Base-by-base conservation (phyloP, 2,329 filamentous ascomycete genomes). In the Ophiocordyceps camponoti-floridani region DNA sequence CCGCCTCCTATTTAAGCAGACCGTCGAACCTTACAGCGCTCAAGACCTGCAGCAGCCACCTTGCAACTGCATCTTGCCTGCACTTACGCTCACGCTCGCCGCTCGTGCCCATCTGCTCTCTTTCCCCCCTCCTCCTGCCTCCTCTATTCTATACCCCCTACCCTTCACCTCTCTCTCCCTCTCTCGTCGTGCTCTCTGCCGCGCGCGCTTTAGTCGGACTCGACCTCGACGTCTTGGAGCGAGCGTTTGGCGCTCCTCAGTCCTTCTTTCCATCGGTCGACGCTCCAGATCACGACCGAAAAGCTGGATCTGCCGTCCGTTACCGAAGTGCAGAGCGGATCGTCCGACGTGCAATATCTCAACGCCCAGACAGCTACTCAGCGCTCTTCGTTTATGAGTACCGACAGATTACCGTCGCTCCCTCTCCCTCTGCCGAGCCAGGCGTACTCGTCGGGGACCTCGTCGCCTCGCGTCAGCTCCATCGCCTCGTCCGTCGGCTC, bases 281-380 rank as follows among this genome's bases (percentile, higher is more conserved):
- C 23, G 5, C 16, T 19, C 19, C 42, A 43, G 31, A 19, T 33
- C 18, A 69, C 77, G 67, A 82, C 78, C 84, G 84, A 77, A 81
- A 91, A 88, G 73, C 85, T 93, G 85, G 85, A 88, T 84, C 79
- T 88, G 65, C 83, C 84, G 68, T 84, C 84, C 73, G 56, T 63
- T 70, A 62, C 85, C 8, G 27, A 44, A 40, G 37, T 40, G 43
- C 43, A 44, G 43, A 40, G 43, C 28, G 43, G 35, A 44, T 18
- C 35, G 35, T 40, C 35, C n/a, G 35, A 43, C 42, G 19, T 43
- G 16, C 42, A 28, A 11, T 43, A 77, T 66, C 83, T 80, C 66
- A 79, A 78, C 65, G 18, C 68, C 72, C 59, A 81, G 51, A 30
- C 28, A 30, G 48, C 50, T 49, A 45, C 51, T 52, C 75, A 81